Base-by-base conservation (phyloP, 768 basidiomycete genomes). In the Gymnopilus dilepis region DNA sequence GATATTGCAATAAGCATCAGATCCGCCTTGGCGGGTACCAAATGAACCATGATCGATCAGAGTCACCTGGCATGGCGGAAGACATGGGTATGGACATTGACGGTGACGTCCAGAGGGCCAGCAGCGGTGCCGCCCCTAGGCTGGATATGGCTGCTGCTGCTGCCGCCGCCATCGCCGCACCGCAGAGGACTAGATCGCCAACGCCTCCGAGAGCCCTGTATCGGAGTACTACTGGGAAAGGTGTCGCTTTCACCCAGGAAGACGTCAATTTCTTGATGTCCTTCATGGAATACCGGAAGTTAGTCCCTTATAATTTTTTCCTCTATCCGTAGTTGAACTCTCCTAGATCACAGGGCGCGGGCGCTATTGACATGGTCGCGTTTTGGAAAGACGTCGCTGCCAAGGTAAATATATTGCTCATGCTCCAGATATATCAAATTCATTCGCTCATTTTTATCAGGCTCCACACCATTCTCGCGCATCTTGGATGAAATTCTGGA, bases 401-500 rank as follows among this genome's bases (percentile, higher is more conserved):
- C 17, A 77, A 77, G 62, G 68, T 68, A 48, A 34, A 54, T 28
- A 15, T 7, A 30, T 11, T 17, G 13, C 45, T 28, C 17, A 17
- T 26, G 33, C 38, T 48, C 7, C 24, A 56, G n/a, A 13, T 22
- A 26, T 58, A n/a, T 28, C 6, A 7, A 22, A 1, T n/a, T 43
- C 42, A 24, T 42, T 56, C 1, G 9, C n/a, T 21, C 54, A 41
- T 28, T 59, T 17, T 40, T 21, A 21, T 67, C 47, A 92, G 90
- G 92, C 92, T 0, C 93, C 93, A 0, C 93, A 95, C 74, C 93
- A 95, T 70, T 94, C 93, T 24, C 87, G 92, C 37, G 93, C 93
- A 48, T 95, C 93, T 6, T 95, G 93, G 93, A 93, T 95, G 91
- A 95, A 95, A 74, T 95, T 88, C 74, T 95, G 92, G 86, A 84